phyloP scores from a whole-genome alignment of 768 basidiomycete genomes.

The Coprinellus aureogranulatus region DNA sequence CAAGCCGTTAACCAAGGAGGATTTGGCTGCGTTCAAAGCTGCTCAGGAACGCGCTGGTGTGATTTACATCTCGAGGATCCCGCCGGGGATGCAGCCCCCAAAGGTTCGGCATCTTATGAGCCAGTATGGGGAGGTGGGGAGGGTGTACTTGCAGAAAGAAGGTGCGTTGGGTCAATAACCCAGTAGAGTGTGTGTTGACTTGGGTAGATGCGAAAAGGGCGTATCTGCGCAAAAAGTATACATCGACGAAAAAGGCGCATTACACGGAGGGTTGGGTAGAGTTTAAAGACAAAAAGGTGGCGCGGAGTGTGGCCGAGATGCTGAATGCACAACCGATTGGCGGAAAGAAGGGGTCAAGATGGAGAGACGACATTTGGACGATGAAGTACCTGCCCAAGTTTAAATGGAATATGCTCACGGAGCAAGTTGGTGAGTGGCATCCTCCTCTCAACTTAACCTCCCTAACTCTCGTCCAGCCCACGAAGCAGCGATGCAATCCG shows the following conservation, averaged over 20 bases:
- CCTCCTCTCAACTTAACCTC: not conserved
- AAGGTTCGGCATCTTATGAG: conserved; percentile 95
- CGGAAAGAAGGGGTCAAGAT: conserved; percentile 84
- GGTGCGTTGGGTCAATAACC: conserved; percentile 42
- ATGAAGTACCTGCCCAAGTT: conserved; percentile 98
- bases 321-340: conserved; percentile 95
- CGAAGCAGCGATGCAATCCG: conserved; percentile 84
- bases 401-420: conserved; percentile 98
- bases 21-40: conserved; percentile 69
- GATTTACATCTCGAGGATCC: conserved; percentile 92
- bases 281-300: conserved; percentile 91
- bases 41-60: conserved; percentile 79
- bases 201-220: conserved; percentile 77
- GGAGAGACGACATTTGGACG: conserved; percentile 98
- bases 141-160: conserved; percentile 92
- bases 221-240: conserved; percentile 77
- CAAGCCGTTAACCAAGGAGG: conserved; percentile 73
- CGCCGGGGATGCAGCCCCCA: conserved; percentile 95
- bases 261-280: conserved; percentile 99
- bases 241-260: conserved; percentile 79
- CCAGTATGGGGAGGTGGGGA: conserved; percentile 83
- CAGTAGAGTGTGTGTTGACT: not conserved
- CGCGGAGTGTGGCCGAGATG: conserved; percentile 88
- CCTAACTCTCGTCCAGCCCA: conserved; percentile 57
- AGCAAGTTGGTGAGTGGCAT: conserved; percentile 84